phyloP scores from a whole-genome alignment of 1,284 basidiomycete species.

The Volvariella volvacea region DNA sequence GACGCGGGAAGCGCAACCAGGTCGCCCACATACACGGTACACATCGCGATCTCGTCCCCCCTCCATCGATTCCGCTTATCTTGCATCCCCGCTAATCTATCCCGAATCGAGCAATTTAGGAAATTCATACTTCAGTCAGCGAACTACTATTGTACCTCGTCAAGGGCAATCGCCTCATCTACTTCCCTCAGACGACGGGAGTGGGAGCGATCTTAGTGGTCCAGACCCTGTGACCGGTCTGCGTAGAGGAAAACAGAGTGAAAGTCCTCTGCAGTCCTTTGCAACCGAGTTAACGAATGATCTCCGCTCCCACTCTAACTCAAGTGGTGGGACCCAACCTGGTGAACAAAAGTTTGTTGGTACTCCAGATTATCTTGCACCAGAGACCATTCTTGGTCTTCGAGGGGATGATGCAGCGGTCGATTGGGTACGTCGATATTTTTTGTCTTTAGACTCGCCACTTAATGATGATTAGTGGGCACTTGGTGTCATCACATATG shows the following conservation, averaged over 20 bases:
- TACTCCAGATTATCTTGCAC: constrained; percentile 95
- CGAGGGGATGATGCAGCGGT: constrained; percentile 94
- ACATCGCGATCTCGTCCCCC: constrained; percentile 69
- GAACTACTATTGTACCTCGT: constrained; percentile 50
- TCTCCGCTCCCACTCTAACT: constrained; percentile 56
- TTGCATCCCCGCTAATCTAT: constrained; percentile 65
- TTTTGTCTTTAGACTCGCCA: constrained; percentile 7
- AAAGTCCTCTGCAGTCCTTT: constrained; percentile 77
- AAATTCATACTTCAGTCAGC: constrained; percentile 79
- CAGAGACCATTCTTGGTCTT: constrained; percentile 93
- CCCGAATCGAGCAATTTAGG: constrained; percentile 37
- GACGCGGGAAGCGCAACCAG: constrained; percentile 71
- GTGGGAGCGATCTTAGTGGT: constrained; percentile 70
- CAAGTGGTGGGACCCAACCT: constrained; percentile 56
- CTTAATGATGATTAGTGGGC: constrained; percentile 86
- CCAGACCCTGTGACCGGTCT: constrained; percentile 69
- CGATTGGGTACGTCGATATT: constrained; percentile 72
- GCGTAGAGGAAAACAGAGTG: constrained; percentile 44
- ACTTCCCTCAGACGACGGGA: constrained; percentile 68
- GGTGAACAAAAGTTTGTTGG: constrained; percentile 93
- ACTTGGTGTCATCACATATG: constrained; percentile 95
- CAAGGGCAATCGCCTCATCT: constrained; percentile 59
- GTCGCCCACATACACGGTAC: constrained; percentile 49
- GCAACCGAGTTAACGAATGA: constrained; percentile 78
- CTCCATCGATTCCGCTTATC: constrained; percentile 78